Percentiles rank a stretch among this genome's conserved stretches.
These are phyloP conservation scores for Paecilomyces formosus DNA, from an alignment of 2,329 filamentous ascomycete species.

Conservation along the genomic window DNA sequence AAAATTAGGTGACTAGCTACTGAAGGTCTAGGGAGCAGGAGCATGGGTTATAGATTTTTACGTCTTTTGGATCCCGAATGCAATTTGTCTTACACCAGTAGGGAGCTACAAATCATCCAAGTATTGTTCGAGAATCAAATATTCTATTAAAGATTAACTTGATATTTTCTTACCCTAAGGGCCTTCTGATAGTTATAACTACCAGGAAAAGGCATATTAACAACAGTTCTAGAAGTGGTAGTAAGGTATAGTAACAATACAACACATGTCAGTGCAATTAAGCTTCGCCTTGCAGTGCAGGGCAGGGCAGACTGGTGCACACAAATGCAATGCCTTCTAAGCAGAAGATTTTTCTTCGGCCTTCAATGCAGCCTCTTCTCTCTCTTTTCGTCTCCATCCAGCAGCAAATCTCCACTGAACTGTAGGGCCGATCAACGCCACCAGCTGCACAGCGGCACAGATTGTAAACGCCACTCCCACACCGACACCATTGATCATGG, in stretches of 20 bases:
- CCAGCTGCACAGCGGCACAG: slow-evolving; percentile 35
- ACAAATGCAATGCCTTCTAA: background rate
- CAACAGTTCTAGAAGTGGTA: background rate
- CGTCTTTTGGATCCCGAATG: background rate
- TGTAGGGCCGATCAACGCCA: slow-evolving; percentile 39
- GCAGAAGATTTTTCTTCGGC: background rate
- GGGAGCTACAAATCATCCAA: background rate
- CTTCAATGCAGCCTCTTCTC: slow-evolving; percentile 7
- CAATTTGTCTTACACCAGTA: slow-evolving; percentile 14
- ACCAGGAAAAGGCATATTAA: background rate
- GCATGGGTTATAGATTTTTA: background rate
- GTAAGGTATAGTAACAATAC: background rate
- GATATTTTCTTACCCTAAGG: background rate
- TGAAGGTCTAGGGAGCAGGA: background rate
- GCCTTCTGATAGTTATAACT: background rate
- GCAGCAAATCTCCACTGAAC: slow-evolving; percentile 39
- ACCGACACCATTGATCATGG: slow-evolving; percentile 41
- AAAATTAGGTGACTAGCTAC: background rate
- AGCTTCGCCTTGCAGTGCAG: background rate
- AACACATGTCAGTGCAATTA: background rate
- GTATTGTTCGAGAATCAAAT: background rate
- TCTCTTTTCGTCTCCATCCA: slow-evolving; percentile 24
- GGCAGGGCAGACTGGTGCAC: background rate
- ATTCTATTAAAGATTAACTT: background rate
- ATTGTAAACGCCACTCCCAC: slow-evolving; percentile 43